These are phyloP conservation scores for Botrytis deweyae DNA, from an alignment of 2,329 filamentous ascomycete species.

Conservation along the genomic window DNA sequence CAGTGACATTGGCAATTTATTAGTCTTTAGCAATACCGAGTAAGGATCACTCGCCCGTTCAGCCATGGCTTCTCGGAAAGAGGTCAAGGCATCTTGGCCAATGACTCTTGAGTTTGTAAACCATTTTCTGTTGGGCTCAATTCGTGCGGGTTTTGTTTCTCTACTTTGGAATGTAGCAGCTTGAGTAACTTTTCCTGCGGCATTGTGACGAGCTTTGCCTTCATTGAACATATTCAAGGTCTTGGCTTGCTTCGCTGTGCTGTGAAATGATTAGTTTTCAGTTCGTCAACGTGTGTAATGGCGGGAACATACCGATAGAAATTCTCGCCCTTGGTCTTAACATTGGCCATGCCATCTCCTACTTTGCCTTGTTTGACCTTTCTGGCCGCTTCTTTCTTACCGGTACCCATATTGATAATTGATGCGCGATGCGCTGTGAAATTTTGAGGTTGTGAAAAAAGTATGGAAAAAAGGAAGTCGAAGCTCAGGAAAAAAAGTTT, in stretches of 20 bases:
- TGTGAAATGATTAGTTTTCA: slow-evolving; percentile 31
- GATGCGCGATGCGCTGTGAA: slow-evolving; percentile 28
- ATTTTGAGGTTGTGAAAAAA: slow-evolving; percentile 18
- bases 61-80: slow-evolving; percentile 89
- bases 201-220: slow-evolving; percentile 78
- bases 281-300: not conserved
- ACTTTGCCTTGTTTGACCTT: slow-evolving; percentile 82
- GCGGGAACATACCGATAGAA: slow-evolving; percentile 72
- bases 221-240: slow-evolving; percentile 87
- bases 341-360: slow-evolving; percentile 85
- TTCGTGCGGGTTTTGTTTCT: slow-evolving; percentile 77
- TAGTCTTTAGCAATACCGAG: slow-evolving; percentile 90
- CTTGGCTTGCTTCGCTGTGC: slow-evolving; percentile 82
- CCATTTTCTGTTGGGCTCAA: slow-evolving; percentile 97
- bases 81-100: slow-evolving; percentile 80
- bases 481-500: slow-evolving; percentile 27
- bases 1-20: slow-evolving; percentile 94
- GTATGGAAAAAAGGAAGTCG: slow-evolving; percentile 29
- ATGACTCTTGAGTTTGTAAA: slow-evolving; percentile 92
- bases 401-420: slow-evolving; percentile 68
- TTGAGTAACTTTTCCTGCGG: slow-evolving; percentile 78
- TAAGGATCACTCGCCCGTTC: slow-evolving; percentile 90
- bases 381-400: slow-evolving; percentile 86
- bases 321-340: slow-evolving; percentile 94
- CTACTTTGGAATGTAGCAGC: slow-evolving; percentile 80